Percentiles rank a stretch among this genome's conserved stretches.
Conservation (phyloP, 345 rosid species). For the Sonneratia alba region DNA sequence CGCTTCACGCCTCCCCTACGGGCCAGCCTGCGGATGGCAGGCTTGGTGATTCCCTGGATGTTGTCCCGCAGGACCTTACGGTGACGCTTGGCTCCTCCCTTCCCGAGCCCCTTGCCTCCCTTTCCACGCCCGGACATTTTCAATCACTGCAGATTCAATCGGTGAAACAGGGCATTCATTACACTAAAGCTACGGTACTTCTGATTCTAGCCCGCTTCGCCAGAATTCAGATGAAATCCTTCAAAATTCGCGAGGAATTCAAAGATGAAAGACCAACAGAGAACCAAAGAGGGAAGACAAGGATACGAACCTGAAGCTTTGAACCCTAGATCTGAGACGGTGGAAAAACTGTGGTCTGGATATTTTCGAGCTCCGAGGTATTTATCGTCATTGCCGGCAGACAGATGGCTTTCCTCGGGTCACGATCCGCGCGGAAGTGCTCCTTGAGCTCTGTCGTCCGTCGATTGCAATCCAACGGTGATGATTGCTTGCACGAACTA, state of each 20-base stretch:
- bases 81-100: constrained; percentile 32
- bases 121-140: constrained; percentile 25
- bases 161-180: no score
- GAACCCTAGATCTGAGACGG: neutral
- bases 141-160: neutral
- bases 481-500: neutral
- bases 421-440: neutral
- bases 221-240: neutral
- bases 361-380: neutral
- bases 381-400: neutral
- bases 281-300: neutral
- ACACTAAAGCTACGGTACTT: no score
- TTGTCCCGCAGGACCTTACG: constrained; percentile 25
- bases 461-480: constrained; percentile 3
- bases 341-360: neutral
- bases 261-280: neutral
- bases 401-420: neutral
- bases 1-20: constrained; percentile 28
- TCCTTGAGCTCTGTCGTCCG: neutral
- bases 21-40: constrained; percentile 18
- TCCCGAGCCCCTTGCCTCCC: constrained; percentile 29
- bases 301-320: neutral
- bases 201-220: no score
- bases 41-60: constrained; percentile 25
- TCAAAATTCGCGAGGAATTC: neutral